Percentiles rank a stretch among this genome's conserved stretches.
phyloP scores from a whole-genome alignment of 306 rosid species.

The Prosopis cineraria region DNA sequence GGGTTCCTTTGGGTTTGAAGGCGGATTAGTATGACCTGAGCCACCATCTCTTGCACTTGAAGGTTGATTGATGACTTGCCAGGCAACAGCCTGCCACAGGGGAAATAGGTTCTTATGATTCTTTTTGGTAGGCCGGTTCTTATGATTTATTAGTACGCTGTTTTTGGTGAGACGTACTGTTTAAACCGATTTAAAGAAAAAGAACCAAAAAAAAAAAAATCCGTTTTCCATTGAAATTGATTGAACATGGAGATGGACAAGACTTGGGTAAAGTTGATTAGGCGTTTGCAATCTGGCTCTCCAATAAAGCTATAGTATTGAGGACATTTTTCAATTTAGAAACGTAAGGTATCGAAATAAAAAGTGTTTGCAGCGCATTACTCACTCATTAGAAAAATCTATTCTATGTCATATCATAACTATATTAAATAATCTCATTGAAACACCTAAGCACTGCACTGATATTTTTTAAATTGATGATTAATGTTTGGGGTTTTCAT shows the following conservation, averaged over 20 bases:
- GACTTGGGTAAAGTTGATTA: not conserved
- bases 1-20: not conserved
- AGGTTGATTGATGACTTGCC: not conserved
- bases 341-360: not conserved
- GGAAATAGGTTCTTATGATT: not conserved
- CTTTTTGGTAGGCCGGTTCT: too few species aligned
- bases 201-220: not conserved
- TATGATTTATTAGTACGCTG: not conserved
- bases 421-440: not conserved
- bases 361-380: not conserved
- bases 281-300: not conserved
- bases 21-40: not conserved
- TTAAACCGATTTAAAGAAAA: not conserved
- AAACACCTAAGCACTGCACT: not conserved
- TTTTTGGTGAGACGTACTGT: not conserved
- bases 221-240: conserved; percentile 26
- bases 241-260: not conserved
- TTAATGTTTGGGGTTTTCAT: not conserved
- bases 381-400: not conserved
- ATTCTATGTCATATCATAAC: not conserved
- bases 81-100: not conserved
- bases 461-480: not conserved
- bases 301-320: not conserved
- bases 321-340: not conserved
- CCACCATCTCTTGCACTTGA: not conserved